Percentiles rank a stretch among this genome's conserved stretches.
Conservation (phyloP, 1,139 yeast species). For the Lodderomyces parapsilosis region DNA sequence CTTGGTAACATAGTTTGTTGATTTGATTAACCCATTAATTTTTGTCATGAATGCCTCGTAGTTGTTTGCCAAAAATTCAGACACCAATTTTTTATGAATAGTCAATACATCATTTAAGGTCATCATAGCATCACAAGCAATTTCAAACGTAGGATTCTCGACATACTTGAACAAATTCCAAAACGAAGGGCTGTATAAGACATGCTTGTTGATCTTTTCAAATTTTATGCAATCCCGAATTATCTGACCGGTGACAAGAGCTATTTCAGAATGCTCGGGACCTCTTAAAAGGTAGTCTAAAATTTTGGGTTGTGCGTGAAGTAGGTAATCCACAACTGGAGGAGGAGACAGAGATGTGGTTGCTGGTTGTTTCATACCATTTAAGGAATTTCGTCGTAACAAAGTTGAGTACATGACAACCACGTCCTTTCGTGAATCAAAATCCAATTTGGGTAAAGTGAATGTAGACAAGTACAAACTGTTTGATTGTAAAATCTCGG, state of each 20-base stretch:
- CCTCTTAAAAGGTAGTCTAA: conserved; percentile 62
- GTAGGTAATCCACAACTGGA: conserved; percentile 84
- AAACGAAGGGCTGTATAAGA: conserved; percentile 54
- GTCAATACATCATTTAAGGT: conserved; percentile 72
- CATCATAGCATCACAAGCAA: conserved; percentile 86
- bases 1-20: conserved; percentile 85
- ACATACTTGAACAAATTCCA: conserved; percentile 87
- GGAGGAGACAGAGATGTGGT: conserved; percentile 22
- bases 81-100: conserved; percentile 62
- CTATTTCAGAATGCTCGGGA: conserved; percentile 70
- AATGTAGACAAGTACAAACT: conserved; percentile 59
- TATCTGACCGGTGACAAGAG: conserved; percentile 74
- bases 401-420: conserved; percentile 70
- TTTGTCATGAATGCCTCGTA: conserved; percentile 54
- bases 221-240: conserved; percentile 82
- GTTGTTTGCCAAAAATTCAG: conserved; percentile 63
- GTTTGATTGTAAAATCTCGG: conserved; percentile 74
- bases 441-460: conserved; percentile 66
- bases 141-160: conserved; percentile 75
- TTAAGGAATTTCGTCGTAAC: conserved; percentile 55
- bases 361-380: conserved; percentile 2
- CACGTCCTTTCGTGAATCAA: conserved; percentile 88
- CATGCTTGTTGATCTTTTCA: conserved; percentile 63
- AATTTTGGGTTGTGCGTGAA: conserved; percentile 60
- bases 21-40: conserved; percentile 69